Conservation (phyloP, 2,329 filamentous ascomycete species). For the Colletotrichum cereale region DNA sequence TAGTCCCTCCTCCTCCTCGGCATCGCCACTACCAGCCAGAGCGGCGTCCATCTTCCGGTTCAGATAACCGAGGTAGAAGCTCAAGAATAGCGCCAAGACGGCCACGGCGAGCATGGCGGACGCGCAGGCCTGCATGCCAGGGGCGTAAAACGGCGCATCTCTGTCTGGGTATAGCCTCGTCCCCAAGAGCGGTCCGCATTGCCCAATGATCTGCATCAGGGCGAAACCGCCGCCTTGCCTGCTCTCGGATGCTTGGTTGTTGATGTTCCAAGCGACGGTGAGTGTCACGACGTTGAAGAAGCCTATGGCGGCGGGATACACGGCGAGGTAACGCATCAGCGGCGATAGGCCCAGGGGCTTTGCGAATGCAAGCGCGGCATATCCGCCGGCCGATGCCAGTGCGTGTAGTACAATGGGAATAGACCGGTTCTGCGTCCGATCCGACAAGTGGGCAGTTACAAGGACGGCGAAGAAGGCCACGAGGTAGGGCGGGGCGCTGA, state of each 20-base stretch:
- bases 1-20: conserved; percentile 56
- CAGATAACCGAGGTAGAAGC: conserved; percentile 63
- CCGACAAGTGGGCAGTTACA: conserved; percentile 78
- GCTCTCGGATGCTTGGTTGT: conserved; percentile 80
- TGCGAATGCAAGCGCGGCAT: conserved; percentile 71
- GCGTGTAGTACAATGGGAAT: conserved; percentile 78
- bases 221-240: conserved; percentile 83
- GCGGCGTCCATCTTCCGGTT: conserved; percentile 61
- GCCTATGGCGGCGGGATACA: conserved; percentile 83
- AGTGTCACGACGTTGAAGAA: conserved; percentile 89
- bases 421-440: conserved; percentile 72
- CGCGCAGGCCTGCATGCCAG: conserved; percentile 73
- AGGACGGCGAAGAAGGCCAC: conserved; percentile 80
- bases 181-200: conserved; percentile 81
- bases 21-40: conserved; percentile 45
- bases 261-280: conserved; percentile 89
- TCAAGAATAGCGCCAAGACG: conserved; percentile 64
- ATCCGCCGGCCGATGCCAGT: conserved; percentile 72
- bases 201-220: conserved; percentile 84
- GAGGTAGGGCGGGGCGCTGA: conserved; percentile 86
- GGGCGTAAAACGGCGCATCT: conserved; percentile 72
- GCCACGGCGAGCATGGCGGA: conserved; percentile 73
- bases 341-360: conserved; percentile 58
- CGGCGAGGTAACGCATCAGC: conserved; percentile 75
- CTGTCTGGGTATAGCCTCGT: conserved; percentile 72